Conservation (phyloP, 148 eudicot species). For the Rhododendron molle region DNA sequence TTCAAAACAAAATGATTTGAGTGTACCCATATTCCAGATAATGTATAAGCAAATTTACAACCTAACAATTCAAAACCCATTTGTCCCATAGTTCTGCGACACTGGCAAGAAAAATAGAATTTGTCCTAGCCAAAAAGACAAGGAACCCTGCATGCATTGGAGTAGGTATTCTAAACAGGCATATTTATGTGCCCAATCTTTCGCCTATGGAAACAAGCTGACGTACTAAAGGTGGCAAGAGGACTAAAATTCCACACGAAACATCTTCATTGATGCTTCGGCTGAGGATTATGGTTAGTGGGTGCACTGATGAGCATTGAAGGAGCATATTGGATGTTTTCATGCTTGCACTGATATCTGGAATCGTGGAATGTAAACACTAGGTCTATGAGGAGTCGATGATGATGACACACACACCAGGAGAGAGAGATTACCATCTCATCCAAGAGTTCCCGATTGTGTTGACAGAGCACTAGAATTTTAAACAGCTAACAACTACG, state of each 20-base stretch:
- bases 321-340: neutral
- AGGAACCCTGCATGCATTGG: neutral
- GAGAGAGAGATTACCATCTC: neutral
- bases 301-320: neutral
- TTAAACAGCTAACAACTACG: neutral
- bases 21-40: neutral
- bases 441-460: neutral
- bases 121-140: neutral
- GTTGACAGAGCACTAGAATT: neutral
- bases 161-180: neutral
- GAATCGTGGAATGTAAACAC: neutral
- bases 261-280: neutral
- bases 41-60: neutral
- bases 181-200: neutral
- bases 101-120: neutral
- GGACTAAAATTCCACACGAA: neutral
- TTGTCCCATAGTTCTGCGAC: neutral
- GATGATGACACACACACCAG: no score
- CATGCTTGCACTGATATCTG: neutral
- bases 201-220: neutral
- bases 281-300: neutral
- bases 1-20: neutral
- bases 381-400: neutral
- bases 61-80: neutral
- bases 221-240: neutral